These are phyloP conservation scores for Sugiyamaella floridensis DNA, from an alignment of 805 yeast species.

Conservation along the genomic window DNA sequence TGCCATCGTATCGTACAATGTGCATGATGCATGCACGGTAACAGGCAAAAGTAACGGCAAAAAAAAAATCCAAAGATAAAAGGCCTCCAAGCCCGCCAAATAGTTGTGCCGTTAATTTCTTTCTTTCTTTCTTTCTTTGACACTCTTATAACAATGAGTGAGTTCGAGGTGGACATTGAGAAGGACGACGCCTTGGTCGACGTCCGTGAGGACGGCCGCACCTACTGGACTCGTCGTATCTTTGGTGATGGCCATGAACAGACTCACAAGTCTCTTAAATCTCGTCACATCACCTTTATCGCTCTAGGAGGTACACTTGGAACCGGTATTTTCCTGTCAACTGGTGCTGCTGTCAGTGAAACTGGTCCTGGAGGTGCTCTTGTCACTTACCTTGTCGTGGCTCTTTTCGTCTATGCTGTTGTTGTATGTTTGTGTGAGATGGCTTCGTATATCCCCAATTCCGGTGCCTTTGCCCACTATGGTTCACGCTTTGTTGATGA, in stretches of 20 bases:
- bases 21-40: background rate
- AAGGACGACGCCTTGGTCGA: background rate
- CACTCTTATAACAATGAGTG: background rate
- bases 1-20: background rate
- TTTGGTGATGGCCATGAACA: conserved; percentile 13
- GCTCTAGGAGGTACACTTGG: conserved; percentile 75
- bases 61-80: too few species aligned
- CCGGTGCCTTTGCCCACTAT: conserved; percentile 62
- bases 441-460: conserved; percentile 47
- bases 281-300: conserved; percentile 62
- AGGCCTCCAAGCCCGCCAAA: background rate
- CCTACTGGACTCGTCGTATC: conserved; percentile 5
- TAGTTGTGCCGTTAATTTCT: background rate
- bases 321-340: conserved; percentile 58
- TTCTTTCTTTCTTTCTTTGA: too few species aligned
- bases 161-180: background rate
- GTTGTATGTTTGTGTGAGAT: conserved; percentile 52
- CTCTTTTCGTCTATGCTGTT: conserved; percentile 54
- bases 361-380: conserved; percentile 29
- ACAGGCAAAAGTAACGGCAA: background rate
- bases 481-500: conserved; percentile 54
- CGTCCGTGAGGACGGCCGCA: background rate
- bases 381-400: conserved; percentile 33
- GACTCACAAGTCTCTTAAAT: conserved; percentile 32
- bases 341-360: conserved; percentile 18